Evolutionary conservation across 495 filamentous ascomycete genomes (phyloP), one percentile per base, ranked within the genome.

Genomic region (Podospora fimiseda): DNA sequence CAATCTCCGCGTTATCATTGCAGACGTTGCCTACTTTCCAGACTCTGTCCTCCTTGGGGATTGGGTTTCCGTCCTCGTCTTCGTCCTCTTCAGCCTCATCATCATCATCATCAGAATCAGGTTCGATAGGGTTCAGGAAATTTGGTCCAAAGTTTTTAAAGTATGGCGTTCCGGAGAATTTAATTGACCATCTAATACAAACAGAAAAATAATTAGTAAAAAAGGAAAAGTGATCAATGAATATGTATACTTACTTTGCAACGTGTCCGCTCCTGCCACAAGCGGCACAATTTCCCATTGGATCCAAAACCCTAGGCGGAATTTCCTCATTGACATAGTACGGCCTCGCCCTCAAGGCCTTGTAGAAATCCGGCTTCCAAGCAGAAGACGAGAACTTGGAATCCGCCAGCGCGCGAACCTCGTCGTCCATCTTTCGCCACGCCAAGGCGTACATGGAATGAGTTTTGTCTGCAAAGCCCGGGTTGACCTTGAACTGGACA

Each of bases 381-480:
- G 77, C 80, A 0, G 87, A 71, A 0, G 89, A 94, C 2, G 77
- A 72, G 48, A 88, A 85, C 61, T 88, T 90, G 8, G 83, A 88
- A 7, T 76, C 76, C 1, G 82, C 83, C 0, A 87, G 77, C 1
- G 79, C 84, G 13, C 74, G 73, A 41, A 88, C 80, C 60, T 89
- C 86, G 54, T 87, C 80, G 52, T 89, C 78, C 0, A 96, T 70
- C 57, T 90, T 92, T 21, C 67, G 67, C 68, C 92, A 91, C 0
- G 88, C 84, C 20, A 88, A 74, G 20, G 71, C 52, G 58, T 90
- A 96, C 9, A 90, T 68, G 2, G 74, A 69, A 50, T 88, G 81
- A 1, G 78, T 70, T 16, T 77, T 70, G 37, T 62, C 61, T 8
- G 51, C 11, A 58, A 92, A 94, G 0, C 77, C 82, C 2, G 88